These are phyloP conservation scores for Peterozyma toletana DNA, from an alignment of 805 yeast genomes.

Conservation along the genomic window DNA sequence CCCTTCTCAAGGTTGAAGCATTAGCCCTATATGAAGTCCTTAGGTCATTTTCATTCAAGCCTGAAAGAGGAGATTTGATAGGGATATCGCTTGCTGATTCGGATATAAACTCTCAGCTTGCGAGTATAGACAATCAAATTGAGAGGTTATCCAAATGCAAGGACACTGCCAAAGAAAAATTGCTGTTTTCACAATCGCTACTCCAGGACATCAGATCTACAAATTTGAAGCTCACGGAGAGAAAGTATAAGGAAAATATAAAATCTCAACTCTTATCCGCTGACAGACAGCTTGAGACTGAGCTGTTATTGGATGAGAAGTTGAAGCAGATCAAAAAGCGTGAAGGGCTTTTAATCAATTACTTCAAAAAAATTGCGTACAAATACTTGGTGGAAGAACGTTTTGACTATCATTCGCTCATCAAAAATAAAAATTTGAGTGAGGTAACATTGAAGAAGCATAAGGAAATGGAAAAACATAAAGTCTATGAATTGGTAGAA, in stretches of 20 bases:
- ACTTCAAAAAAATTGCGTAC: slow-evolving; percentile 17
- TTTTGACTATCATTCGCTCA: slow-evolving; percentile 8
- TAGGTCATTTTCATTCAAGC: slow-evolving; percentile 18
- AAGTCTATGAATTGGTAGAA: slow-evolving; percentile 21
- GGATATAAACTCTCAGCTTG: slow-evolving; percentile 9
- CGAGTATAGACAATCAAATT: slow-evolving; percentile 6
- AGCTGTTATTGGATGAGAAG: background rate
- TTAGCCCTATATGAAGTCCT: slow-evolving; percentile 17
- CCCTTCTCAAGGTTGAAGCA: slow-evolving; percentile 7
- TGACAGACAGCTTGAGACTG: background rate
- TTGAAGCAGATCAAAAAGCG: slow-evolving; percentile 7
- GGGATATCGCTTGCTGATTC: slow-evolving; percentile 18
- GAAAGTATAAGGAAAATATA: background rate
- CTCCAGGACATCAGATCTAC: background rate
- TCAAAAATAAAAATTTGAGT: slow-evolving; percentile 9
- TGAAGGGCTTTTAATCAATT: slow-evolving; percentile 15
- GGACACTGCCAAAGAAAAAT: background rate
- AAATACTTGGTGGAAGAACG: slow-evolving; percentile 20
- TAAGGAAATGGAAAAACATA: slow-evolving; percentile 12
- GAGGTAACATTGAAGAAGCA: slow-evolving; percentile 10
- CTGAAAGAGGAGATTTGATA: slow-evolving; percentile 20
- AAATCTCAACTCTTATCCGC: no score
- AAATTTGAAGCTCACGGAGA: slow-evolving; percentile 3
- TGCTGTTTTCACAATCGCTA: slow-evolving; percentile 5
- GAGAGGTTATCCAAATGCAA: background rate